Evolutionary conservation across 306 rosid species (phyloP).

Genomic region (Vigna hirtella): DNA sequence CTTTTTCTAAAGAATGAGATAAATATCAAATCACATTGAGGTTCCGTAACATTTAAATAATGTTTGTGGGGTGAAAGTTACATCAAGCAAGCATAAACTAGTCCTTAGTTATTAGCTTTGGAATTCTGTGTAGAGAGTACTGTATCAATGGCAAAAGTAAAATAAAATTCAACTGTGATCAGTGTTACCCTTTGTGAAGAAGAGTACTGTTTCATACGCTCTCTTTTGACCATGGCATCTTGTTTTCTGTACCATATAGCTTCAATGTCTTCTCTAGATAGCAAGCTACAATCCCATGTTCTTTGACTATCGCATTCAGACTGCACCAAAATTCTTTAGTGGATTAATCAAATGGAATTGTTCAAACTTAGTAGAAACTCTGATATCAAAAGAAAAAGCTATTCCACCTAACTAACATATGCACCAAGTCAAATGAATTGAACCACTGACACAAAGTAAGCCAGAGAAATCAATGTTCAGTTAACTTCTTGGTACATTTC

Average conservation of each 20-base stretch:
- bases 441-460: background rate
- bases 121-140: too few species aligned
- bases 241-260: conserved; percentile 63
- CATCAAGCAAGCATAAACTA: too few species aligned
- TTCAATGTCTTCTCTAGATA: conserved; percentile 66
- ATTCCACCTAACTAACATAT: conserved; percentile 21
- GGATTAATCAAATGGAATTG: conserved; percentile 25
- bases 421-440: conserved; percentile 17
- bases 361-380: conserved; percentile 30
- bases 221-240: conserved; percentile 75
- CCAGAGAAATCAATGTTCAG: background rate
- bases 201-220: conserved; percentile 83
- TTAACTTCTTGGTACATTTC: conserved; percentile 18
- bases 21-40: conserved; percentile 22
- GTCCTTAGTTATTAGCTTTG: too few species aligned
- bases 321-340: conserved; percentile 52
- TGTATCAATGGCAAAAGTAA: too few species aligned
- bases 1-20: background rate
- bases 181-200: conserved; percentile 72
- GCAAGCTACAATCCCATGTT: conserved; percentile 70
- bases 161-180: background rate
- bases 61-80: too few species aligned
- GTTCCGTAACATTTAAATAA: too few species aligned
- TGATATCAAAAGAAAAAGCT: conserved; percentile 9
- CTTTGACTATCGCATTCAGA: conserved; percentile 55